phyloP scores from a whole-genome alignment of 1,284 basidiomycete species.

The Tilletia walkeri region DNA sequence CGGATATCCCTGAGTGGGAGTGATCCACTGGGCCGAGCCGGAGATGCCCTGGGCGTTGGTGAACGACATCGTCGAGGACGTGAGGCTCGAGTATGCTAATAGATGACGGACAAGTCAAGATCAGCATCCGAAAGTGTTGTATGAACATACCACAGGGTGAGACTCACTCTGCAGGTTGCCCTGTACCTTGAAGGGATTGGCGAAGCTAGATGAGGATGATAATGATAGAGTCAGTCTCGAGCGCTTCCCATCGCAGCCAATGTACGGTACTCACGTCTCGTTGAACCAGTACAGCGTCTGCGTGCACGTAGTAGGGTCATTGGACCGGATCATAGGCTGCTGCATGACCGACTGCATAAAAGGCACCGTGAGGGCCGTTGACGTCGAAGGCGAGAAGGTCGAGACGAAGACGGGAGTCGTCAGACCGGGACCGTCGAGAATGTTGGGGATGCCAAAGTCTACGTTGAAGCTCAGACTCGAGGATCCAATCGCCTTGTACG shows the following conservation, averaged over 20 bases:
- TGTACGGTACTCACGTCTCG: neutral
- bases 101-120: too few species aligned
- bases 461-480: constrained; percentile 8
- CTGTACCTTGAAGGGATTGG: constrained; percentile 11
- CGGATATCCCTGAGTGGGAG: constrained; percentile 14
- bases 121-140: too few species aligned
- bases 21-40: constrained; percentile 15
- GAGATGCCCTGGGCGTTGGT: constrained; percentile 16
- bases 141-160: neutral
- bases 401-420: constrained; percentile 9
- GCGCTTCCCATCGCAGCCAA: too few species aligned
- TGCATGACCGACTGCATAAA: constrained; percentile 14
- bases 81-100: neutral
- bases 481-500: constrained; percentile 4
- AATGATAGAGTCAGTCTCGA: neutral
- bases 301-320: constrained; percentile 2
- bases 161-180: constrained; percentile 15
- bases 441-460: constrained; percentile 9
- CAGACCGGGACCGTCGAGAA: neutral
- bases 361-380: neutral
- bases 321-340: constrained; percentile 13
- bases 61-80: constrained; percentile 6
- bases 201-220: neutral
- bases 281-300: constrained; percentile 17
- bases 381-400: constrained; percentile 13